Evolutionary conservation across 2,329 filamentous ascomycete species (phyloP).

Genomic region (Monosporascus sp.): DNA sequence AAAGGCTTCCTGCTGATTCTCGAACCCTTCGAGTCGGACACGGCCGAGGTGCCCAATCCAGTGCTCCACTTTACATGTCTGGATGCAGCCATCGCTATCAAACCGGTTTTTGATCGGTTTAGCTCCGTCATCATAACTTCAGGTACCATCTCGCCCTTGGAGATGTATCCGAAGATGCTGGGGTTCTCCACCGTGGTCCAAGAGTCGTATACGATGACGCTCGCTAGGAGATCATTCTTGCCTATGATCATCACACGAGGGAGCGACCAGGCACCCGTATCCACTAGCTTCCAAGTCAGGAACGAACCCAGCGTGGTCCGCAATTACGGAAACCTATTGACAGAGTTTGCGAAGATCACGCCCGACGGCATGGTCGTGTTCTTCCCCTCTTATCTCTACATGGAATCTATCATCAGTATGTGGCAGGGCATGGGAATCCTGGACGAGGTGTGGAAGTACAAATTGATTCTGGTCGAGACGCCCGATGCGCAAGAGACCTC

Average conservation of each 20-base stretch:
- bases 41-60: conserved; percentile 90
- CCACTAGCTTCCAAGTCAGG: conserved; percentile 88
- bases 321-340: conserved; percentile 90
- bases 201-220: conserved; percentile 95
- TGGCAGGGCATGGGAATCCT: conserved; percentile 99
- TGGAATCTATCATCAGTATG: conserved; percentile 98
- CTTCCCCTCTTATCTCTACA: conserved; percentile 97
- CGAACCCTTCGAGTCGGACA: conserved; percentile 95
- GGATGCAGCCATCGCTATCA: conserved; percentile 96
- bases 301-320: conserved; percentile 96
- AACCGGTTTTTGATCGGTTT: conserved; percentile 94
- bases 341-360: conserved; percentile 92
- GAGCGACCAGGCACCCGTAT: conserved; percentile 88
- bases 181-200: conserved; percentile 89
- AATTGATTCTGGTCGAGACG: conserved; percentile 94
- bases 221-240: conserved; percentile 89
- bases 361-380: conserved; percentile 99
- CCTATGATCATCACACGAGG: conserved; percentile 97
- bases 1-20: conserved; percentile 93
- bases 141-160: conserved; percentile 90
- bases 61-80: conserved; percentile 96
- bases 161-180: conserved; percentile 99
- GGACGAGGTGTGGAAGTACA: conserved; percentile 98
- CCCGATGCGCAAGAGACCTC: conserved; percentile 97
- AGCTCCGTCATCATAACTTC: conserved; percentile 98